phyloP scores from a whole-genome alignment of 2,329 filamentous ascomycete genomes.

The Xylaria sp. region DNA sequence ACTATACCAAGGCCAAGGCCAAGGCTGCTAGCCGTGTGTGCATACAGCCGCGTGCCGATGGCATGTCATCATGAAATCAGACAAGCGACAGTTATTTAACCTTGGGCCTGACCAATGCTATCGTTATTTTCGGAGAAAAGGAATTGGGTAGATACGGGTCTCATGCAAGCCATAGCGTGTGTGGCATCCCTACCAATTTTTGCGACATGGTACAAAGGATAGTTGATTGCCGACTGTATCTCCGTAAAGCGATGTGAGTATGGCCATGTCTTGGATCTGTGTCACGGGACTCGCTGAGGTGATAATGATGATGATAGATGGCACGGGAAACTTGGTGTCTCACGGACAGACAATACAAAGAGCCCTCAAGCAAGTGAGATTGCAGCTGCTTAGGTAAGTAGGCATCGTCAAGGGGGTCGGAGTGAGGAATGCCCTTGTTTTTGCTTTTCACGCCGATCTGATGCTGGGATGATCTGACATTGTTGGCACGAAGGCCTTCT shows the following conservation, averaged over 20 bases:
- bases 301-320: conserved; percentile 20
- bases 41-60: not conserved
- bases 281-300: conserved; percentile 32
- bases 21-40: not conserved
- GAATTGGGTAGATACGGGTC: conserved; percentile 3
- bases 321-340: conserved; percentile 26
- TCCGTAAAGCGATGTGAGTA: conserved; percentile 41
- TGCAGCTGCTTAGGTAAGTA: not conserved
- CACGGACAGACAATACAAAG: conserved; percentile 25
- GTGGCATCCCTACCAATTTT: conserved; percentile 13
- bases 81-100: not conserved
- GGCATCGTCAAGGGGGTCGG: conserved; percentile 20
- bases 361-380: not conserved
- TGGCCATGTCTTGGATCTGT: conserved; percentile 44
- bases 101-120: conserved; percentile 5
- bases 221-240: conserved; percentile 31
- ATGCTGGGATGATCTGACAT: conserved; percentile 32
- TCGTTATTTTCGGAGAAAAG: conserved; percentile 26
- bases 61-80: conserved; percentile 26
- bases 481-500: conserved; percentile 16
- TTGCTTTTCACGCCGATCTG: conserved; percentile 24
- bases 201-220: conserved; percentile 33
- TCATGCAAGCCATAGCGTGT: conserved; percentile 13
- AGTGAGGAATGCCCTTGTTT: conserved; percentile 11
- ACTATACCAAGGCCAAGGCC: not conserved